These are phyloP conservation scores for Salix brachista DNA, from an alignment of 345 rosid genomes.

Conservation along the genomic window DNA sequence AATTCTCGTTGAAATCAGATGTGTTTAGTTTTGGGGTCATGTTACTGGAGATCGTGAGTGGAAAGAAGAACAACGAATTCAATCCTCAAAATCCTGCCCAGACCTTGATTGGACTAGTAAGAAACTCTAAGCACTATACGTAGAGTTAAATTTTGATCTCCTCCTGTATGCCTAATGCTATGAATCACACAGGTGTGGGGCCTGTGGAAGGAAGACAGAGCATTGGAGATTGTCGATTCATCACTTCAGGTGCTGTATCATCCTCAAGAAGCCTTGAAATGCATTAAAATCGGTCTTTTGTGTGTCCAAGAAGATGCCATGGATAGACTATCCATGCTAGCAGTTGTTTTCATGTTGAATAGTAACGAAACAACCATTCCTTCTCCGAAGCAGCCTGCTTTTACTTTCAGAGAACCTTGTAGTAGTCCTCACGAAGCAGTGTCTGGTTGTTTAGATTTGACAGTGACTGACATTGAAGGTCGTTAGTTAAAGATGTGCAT, in stretches of 20 bases:
- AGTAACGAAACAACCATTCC: conserved; percentile 3
- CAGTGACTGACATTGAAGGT: no score
- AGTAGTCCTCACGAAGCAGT: background rate
- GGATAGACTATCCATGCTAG: conserved; percentile 5
- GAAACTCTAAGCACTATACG: background rate
- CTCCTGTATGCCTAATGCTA: background rate
- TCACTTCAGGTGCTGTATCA: background rate
- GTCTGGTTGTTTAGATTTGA: no score
- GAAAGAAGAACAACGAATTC: conserved; percentile 13
- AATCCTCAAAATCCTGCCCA: background rate
- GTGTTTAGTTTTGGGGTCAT: conserved; percentile 25
- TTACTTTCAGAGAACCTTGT: background rate
- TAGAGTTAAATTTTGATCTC: background rate
- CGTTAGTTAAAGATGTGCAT: no score
- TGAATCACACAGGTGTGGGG: conserved; percentile 2
- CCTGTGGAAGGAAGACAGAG: background rate
- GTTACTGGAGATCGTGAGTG: background rate
- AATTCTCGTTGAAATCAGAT: conserved; percentile 20
- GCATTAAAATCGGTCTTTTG: background rate
- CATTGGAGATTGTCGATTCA: conserved; percentile 4
- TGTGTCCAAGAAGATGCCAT: conserved; percentile 1
- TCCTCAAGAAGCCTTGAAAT: background rate
- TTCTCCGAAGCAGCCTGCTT: background rate
- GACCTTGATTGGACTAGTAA: conserved; percentile 16
- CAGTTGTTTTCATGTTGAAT: conserved; percentile 2